Evolutionary conservation across 768 basidiomycete genomes (phyloP).

Genomic region (Serendipita sp.): DNA sequence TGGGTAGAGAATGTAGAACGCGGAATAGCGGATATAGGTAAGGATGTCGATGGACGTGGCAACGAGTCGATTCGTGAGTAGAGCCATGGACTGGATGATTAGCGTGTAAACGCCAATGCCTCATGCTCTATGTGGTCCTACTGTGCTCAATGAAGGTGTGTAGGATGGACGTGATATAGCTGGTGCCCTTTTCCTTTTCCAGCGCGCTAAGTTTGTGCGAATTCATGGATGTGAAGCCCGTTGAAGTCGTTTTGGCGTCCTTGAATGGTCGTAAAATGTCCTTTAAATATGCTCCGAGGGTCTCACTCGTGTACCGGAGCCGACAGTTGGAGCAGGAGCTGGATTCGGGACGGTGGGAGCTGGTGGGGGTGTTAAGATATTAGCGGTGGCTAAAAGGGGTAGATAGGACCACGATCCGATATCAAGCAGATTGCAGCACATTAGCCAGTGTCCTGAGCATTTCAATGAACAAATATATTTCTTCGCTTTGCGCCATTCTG

Average conservation of each 20-base stretch:
- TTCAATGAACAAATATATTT: neutral
- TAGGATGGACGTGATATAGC: conserved; percentile 14
- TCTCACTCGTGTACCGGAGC: conserved; percentile 10
- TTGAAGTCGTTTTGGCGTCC: conserved; percentile 15
- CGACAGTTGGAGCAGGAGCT: conserved; percentile 16
- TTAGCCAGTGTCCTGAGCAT: conserved; percentile 36
- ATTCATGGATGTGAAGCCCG: conserved; percentile 21
- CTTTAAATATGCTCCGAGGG: conserved; percentile 18
- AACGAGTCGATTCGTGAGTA: conserved; percentile 23
- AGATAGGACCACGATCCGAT: conserved; percentile 60
- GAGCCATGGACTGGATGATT: conserved; percentile 68
- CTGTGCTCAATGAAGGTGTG: conserved; percentile 35
- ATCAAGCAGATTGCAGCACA: conserved; percentile 64
- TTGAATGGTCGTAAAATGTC: conserved; percentile 18
- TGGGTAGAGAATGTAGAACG: conserved; percentile 90
- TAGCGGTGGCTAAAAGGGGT: conserved; percentile 37
- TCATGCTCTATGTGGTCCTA: conserved; percentile 35
- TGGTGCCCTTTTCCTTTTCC: conserved; percentile 9
- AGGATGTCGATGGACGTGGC: conserved; percentile 18
- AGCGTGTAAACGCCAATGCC: conserved; percentile 41
- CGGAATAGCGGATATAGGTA: conserved; percentile 70
- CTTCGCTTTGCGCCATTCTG: neutral
- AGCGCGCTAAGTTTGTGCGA: conserved; percentile 20
- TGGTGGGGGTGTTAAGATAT: conserved; percentile 20
- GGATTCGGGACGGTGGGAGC: too few species aligned